These are phyloP conservation scores for Dichotomopilus funicola DNA, from an alignment of 2,329 filamentous ascomycete species.

Conservation along the genomic window DNA sequence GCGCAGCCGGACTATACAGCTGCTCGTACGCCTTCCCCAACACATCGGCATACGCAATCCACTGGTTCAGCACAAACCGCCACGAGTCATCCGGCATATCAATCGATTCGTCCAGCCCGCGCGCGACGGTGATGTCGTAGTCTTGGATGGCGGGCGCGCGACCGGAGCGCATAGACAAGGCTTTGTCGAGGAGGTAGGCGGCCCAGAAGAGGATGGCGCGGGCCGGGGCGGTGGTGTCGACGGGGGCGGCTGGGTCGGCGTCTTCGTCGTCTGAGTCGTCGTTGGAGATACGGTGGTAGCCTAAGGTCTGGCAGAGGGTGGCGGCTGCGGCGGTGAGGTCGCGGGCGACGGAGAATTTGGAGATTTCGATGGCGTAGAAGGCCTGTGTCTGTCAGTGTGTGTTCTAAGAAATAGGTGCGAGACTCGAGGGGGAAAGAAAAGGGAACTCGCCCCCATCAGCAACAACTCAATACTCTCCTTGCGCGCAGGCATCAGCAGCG, in stretches of 20 bases:
- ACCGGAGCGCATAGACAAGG: slow-evolving; percentile 52
- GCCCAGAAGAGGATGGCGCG: slow-evolving; percentile 43
- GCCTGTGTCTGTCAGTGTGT: slow-evolving; percentile 35
- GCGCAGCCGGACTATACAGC: slow-evolving; percentile 46
- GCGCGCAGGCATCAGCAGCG: slow-evolving; percentile 50
- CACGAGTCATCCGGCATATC: slow-evolving; percentile 33
- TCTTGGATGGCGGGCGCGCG: slow-evolving; percentile 52
- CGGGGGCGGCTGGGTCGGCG: too few species aligned
- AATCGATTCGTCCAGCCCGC: slow-evolving; percentile 26
- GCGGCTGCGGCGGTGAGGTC: slow-evolving; percentile 54
- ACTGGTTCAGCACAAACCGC: slow-evolving; percentile 43
- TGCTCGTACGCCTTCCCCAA: slow-evolving; percentile 53
- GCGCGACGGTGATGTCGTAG: slow-evolving; percentile 45
- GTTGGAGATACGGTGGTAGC: slow-evolving; percentile 47
- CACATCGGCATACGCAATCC: slow-evolving; percentile 50
- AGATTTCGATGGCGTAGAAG: slow-evolving; percentile 55
- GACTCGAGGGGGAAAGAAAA: neutral
- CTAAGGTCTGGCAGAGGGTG: slow-evolving; percentile 55
- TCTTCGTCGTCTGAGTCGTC: neutral
- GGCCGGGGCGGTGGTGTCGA: slow-evolving; percentile 20
- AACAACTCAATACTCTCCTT: slow-evolving; percentile 52
- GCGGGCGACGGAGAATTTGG: slow-evolving; percentile 58
- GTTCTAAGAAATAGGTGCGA: too few species aligned
- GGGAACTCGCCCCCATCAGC: slow-evolving; percentile 46
- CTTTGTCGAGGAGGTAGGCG: slow-evolving; percentile 52